phyloP scores from a whole-genome alignment of 164 flowering plant genomes.

The Euptelea pleiosperma region DNA sequence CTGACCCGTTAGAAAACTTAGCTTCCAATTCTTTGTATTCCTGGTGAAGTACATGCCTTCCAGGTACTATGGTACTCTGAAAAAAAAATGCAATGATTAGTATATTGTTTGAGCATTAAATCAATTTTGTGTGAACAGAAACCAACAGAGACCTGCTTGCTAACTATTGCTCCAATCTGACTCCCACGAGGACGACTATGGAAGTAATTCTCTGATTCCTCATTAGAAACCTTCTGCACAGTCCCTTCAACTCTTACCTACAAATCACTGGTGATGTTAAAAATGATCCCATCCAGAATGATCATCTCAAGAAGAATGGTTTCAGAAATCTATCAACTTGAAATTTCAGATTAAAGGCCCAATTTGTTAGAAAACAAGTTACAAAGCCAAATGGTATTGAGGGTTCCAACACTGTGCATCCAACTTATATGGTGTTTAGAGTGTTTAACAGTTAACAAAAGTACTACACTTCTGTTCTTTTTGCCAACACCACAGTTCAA shows the following conservation, averaged over 20 bases:
- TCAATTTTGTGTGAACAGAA: background rate
- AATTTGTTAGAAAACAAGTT: too few species aligned
- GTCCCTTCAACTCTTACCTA: constrained; percentile 92
- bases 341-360: background rate
- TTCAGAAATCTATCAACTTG: background rate
- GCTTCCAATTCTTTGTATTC: constrained; percentile 65
- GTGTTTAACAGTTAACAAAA: too few species aligned
- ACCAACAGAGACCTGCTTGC: constrained; percentile 59
- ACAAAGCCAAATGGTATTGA: too few species aligned
- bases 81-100: background rate
- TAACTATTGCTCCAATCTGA: constrained; percentile 86
- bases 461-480: background rate
- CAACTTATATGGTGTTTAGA: too few species aligned
- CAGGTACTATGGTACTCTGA: constrained; percentile 81
- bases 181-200: constrained; percentile 93
- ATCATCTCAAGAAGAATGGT: too few species aligned
- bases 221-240: constrained; percentile 75
- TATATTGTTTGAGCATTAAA: background rate
- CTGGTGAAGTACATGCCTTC: constrained; percentile 60
- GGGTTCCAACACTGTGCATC: too few species aligned
- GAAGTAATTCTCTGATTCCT: constrained; percentile 87
- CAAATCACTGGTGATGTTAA: constrained; percentile 1
- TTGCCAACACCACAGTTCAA: background rate
- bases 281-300: background rate
- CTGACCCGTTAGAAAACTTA: constrained; percentile 75